A percentile compares a stretch with the other conserved stretches of the same genome.
Conservation (phyloP, 371 early-diverging fungal genomes). For the Mucor circinelloides region DNA sequence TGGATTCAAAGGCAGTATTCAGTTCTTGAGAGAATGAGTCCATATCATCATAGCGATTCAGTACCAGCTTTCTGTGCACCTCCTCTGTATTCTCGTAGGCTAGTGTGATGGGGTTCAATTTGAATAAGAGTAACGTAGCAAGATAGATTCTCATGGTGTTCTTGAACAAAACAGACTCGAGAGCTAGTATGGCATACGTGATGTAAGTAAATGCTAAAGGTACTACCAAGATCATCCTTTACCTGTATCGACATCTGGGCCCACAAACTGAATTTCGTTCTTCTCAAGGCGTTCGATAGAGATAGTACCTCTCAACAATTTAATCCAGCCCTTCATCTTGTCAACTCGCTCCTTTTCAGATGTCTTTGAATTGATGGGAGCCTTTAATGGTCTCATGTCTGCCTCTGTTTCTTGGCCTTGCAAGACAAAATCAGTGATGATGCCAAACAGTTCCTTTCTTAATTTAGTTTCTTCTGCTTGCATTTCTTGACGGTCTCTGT, state of each 20-base stretch:
- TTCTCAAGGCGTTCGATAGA: neutral
- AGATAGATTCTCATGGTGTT: conserved; percentile 5
- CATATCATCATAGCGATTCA: neutral
- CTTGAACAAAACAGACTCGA: conserved; percentile 3
- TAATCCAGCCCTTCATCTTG: conserved; percentile 22
- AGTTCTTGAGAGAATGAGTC: neutral
- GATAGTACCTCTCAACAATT: neutral
- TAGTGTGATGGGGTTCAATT: neutral
- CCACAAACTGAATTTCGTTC: neutral
- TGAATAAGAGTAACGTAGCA: neutral
- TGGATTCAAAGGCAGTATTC: neutral
- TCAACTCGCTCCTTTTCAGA: neutral
- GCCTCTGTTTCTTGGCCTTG: neutral
- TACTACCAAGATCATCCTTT: neutral
- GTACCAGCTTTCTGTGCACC: conserved; percentile 2
- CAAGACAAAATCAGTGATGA: neutral
- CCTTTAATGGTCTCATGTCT: neutral
- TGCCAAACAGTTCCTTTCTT: conserved; percentile 6
- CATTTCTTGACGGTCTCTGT: conserved; percentile 4
- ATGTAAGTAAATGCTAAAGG: neutral
- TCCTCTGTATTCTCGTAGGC: neutral
- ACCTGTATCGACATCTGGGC: neutral
- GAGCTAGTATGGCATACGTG: neutral
- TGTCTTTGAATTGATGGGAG: neutral
- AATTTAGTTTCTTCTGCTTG: conserved; percentile 6